Evolutionary conservation across 2,329 filamentous ascomycete genomes (phyloP), one percentile per base, ranked within the genome.

Genomic region (Aspergillus fumigatus): DNA sequence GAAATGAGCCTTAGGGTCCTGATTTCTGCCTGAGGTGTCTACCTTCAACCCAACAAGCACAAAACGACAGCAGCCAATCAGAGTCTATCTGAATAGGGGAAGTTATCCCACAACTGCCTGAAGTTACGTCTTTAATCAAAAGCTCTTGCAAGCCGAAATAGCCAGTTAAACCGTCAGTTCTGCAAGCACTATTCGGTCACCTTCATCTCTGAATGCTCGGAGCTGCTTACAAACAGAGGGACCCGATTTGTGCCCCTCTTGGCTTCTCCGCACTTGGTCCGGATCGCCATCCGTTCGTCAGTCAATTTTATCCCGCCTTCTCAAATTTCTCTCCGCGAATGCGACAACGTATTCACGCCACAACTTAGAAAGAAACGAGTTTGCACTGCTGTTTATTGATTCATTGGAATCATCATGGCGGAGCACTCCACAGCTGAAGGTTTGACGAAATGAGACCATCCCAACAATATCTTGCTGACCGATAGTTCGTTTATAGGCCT

Each of bases 401-500:
- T 47, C 21, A 3, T 23, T 26, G 21, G 43, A 47, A 40, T 52
- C 48, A 55, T 43, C 8, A 62, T 62, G 60, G 55, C 53, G 14
- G 56, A 59, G 21, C 45, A 35, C 32, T 43, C 55, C 48, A 21
- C 26, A n/a, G 32, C 52, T 17, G 56, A 62, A 55, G 58, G 60
- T 62, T 21, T 23, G 49, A 27, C 10, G 40, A 23, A 29, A 6
- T 2, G 27, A 19, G 8, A 11, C 23, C 14, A 9, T n/a, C 23
- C 10, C 11, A 40, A 9, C 23, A 3, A 19, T 35, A 21, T 14
- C 21, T 14, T 47, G 21, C 43, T 47, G 21, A 23, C 52, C 23
- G 2, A 32, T 19, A 26, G 21, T 43, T 14, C 38, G 3, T 23
- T 17, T 41, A 2, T 26, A 79, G 76, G 69, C 53, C 48, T 75